A percentile compares a stretch with the other conserved stretches of the same genome.
phyloP scores from a whole-genome alignment of 108 stramenopile species.

The Skeletonema potamos region DNA sequence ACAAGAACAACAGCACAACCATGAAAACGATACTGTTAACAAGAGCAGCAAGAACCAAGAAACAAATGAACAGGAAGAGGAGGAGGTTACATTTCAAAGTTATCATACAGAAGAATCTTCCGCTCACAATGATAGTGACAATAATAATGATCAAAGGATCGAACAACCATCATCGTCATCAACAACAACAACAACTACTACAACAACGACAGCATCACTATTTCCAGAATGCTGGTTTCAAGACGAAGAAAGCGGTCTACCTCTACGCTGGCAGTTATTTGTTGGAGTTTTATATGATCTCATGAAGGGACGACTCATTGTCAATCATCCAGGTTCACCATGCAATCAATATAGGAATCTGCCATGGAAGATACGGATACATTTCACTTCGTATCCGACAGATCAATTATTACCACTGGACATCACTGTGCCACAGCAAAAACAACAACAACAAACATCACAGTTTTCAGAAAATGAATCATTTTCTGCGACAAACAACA shows the following conservation, averaged over 20 bases:
- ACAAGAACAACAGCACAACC: not conserved
- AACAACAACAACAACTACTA: not conserved
- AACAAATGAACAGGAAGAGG: not conserved
- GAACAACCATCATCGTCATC: not conserved
- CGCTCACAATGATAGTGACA: not conserved
- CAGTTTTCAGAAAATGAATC: not conserved
- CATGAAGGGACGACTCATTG: slow-evolving; percentile 23
- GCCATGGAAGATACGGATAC: slow-evolving; percentile 80
- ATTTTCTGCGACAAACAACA: not conserved
- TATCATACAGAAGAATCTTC: not conserved
- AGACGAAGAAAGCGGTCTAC: slow-evolving; percentile 63
- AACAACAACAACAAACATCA: not conserved
- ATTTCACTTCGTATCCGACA: slow-evolving; percentile 74
- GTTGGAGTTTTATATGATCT: slow-evolving; percentile 76
- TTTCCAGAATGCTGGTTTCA: slow-evolving; percentile 86
- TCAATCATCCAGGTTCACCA: not conserved
- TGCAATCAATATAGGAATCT: slow-evolving; percentile 15
- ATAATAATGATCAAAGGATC: slow-evolving; percentile 6
- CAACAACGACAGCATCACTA: not conserved
- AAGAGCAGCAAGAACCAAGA: not conserved
- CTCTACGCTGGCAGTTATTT: slow-evolving; percentile 82
- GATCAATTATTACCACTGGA: slow-evolving; percentile 63
- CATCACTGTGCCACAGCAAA: not conserved
- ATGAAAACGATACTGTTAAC: not conserved
- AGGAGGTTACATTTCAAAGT: not conserved